Percentiles rank a stretch among this genome's conserved stretches.
These are phyloP conservation scores for Potentilla sterilis DNA, from an alignment of 306 rosid species.

Conservation along the genomic window DNA sequence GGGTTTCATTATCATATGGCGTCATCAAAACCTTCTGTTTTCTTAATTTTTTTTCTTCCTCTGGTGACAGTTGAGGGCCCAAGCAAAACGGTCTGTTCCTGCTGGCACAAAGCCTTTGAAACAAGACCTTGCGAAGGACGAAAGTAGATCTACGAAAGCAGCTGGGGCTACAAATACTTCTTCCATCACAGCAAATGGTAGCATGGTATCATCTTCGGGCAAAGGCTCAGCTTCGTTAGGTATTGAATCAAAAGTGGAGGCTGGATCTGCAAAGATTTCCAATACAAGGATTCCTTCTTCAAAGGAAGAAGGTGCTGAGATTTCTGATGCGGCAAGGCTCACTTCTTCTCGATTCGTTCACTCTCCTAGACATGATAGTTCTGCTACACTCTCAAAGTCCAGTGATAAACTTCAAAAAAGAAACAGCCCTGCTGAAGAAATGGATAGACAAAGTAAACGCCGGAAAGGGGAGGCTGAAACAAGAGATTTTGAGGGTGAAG, in stretches of 20 bases:
- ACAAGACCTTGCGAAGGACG: constrained; percentile 80
- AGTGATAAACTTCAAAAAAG: constrained; percentile 86
- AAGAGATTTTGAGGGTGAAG: constrained; percentile 74
- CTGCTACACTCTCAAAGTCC: constrained; percentile 51
- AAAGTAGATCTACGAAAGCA: constrained; percentile 72
- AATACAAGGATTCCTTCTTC: constrained; percentile 51
- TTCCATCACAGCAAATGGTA: constrained; percentile 58
- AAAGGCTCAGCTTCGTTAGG: constrained; percentile 58
- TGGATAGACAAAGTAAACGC: constrained; percentile 84
- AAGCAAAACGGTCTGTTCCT: constrained; percentile 61
- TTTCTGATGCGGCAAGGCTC: constrained; percentile 56
- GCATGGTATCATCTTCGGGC: constrained; percentile 37
- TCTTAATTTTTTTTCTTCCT: constrained; percentile 24
- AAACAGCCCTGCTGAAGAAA: constrained; percentile 84
- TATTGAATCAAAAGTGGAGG: constrained; percentile 65
- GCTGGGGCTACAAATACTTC: constrained; percentile 37
- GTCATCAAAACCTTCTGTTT: neutral
- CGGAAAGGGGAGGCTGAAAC: constrained; percentile 78
- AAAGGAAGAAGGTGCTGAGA: constrained; percentile 76
- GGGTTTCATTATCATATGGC: neutral
- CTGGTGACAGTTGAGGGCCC: constrained; percentile 60
- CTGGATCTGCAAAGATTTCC: constrained; percentile 58
- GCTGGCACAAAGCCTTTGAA: constrained; percentile 59
- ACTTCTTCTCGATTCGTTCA: constrained; percentile 67
- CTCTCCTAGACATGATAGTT: constrained; percentile 80